Evolutionary conservation across 2,329 filamentous ascomycete species (phyloP).

Genomic region (Trichophyton simii): DNA sequence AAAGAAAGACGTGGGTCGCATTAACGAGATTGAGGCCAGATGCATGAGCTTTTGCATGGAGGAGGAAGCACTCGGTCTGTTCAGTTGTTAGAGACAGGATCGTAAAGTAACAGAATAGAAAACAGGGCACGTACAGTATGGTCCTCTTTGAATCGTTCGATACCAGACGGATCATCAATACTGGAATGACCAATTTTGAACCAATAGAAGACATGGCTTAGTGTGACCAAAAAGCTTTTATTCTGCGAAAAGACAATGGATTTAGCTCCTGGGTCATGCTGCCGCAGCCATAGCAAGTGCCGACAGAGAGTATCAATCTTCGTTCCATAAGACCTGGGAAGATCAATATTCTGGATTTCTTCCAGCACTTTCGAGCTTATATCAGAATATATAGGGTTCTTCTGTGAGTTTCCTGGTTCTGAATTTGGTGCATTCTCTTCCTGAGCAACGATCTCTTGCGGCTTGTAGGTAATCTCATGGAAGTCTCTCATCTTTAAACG

Average conservation of each 20-base stretch:
- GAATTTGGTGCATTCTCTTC: constrained; percentile 32
- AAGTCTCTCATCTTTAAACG: constrained; percentile 54
- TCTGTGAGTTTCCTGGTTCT: constrained; percentile 21
- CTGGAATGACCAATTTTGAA: constrained; percentile 63
- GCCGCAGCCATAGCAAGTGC: constrained; percentile 74
- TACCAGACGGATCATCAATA: constrained; percentile 56
- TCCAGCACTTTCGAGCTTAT: constrained; percentile 59
- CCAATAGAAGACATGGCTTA: constrained; percentile 55
- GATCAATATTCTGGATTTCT: constrained; percentile 70
- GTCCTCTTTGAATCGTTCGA: constrained; percentile 64
- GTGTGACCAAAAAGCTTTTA: constrained; percentile 62
- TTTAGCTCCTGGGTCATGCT: constrained; percentile 75
- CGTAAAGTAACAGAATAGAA: not conserved
- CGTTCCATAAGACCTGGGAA: constrained; percentile 65
- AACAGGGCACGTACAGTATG: constrained; percentile 33
- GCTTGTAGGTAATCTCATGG: constrained; percentile 74
- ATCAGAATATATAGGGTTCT: constrained; percentile 58
- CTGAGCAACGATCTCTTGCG: constrained; percentile 57
- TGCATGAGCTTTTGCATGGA: constrained; percentile 79
- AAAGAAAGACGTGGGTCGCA: constrained; percentile 86
- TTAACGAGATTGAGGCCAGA: constrained; percentile 86
- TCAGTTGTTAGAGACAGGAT: constrained; percentile 17
- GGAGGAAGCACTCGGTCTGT: constrained; percentile 64
- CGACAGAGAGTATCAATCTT: constrained; percentile 77
- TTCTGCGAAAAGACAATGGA: constrained; percentile 93